These are phyloP conservation scores for Athelia psychrophila DNA, from an alignment of 1,284 basidiomycete genomes.

Conservation along the genomic window DNA sequence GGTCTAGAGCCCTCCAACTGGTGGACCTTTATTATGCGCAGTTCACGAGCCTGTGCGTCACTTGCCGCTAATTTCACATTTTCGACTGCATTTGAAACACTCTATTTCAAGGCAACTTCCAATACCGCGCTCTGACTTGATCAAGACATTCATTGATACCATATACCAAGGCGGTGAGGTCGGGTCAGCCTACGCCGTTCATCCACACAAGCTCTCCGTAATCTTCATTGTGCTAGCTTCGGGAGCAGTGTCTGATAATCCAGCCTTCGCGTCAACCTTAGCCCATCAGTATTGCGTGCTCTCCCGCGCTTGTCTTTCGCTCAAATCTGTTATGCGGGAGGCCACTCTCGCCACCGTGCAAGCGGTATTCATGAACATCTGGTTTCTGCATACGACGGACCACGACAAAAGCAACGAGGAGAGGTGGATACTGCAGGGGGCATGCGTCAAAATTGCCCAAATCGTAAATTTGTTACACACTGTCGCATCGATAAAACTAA, in stretches of 20 bases:
- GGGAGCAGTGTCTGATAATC: conserved; percentile 37
- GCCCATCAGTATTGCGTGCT: conserved; percentile 41
- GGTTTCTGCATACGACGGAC: conserved; percentile 40
- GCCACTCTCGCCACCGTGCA: conserved; percentile 45
- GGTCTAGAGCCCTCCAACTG: conserved; percentile 34
- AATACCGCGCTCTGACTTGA: conserved; percentile 35
- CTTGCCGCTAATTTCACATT: conserved; percentile 2
- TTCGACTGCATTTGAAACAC: background rate
- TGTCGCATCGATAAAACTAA: background rate
- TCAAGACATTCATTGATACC: conserved; percentile 31
- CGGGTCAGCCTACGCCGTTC: conserved; percentile 30
- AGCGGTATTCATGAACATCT: conserved; percentile 43
- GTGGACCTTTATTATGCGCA: conserved; percentile 40
- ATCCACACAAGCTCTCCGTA: conserved; percentile 45
- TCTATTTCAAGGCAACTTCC: conserved; percentile 45
- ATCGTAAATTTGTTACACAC: too few species aligned
- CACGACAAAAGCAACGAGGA: conserved; percentile 42
- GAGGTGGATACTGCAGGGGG: conserved; percentile 45
- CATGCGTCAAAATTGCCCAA: conserved; percentile 39
- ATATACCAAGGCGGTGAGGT: conserved; percentile 33
- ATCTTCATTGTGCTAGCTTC: conserved; percentile 48
- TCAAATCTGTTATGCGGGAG: conserved; percentile 40
- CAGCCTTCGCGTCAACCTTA: conserved; percentile 23
- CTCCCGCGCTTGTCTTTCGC: conserved; percentile 41
- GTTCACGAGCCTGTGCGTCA: conserved; percentile 46